These are phyloP conservation scores for Stephania cephalantha DNA, from an alignment of 164 flowering plant species.

Conservation along the genomic window DNA sequence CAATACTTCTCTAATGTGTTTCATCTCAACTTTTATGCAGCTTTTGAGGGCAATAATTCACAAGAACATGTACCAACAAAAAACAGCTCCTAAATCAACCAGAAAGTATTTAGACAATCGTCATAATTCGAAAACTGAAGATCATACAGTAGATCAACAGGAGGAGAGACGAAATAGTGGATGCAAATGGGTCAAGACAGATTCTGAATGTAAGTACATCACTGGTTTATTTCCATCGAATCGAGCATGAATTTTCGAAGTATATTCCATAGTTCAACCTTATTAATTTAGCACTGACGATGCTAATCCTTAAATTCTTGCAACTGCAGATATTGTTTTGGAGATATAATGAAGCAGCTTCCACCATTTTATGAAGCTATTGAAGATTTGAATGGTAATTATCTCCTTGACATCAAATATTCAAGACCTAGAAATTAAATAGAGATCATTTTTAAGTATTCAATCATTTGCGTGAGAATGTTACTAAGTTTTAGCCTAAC, in stretches of 20 bases:
- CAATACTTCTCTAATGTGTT: neutral
- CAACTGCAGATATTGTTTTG: constrained; percentile 63
- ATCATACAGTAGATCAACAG: constrained; percentile 26
- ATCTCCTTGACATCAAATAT: neutral
- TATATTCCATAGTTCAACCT: neutral
- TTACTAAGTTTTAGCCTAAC: neutral
- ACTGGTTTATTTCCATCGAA: neutral
- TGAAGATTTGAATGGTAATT: constrained; percentile 10
- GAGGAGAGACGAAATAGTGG: constrained; percentile 26
- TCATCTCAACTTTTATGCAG: constrained; percentile 25
- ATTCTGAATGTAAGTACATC: constrained; percentile 69
- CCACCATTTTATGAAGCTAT: neutral
- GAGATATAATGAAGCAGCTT: constrained; percentile 38
- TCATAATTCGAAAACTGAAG: constrained; percentile 14
- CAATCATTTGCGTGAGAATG: neutral
- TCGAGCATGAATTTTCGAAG: neutral
- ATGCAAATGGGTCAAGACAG: constrained; percentile 85
- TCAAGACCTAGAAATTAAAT: neutral
- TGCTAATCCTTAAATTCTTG: neutral
- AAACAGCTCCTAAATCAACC: constrained; percentile 29
- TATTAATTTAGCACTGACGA: too few species aligned
- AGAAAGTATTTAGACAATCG: constrained; percentile 46
- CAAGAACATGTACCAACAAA: constrained; percentile 58
- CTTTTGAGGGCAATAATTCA: constrained; percentile 60
- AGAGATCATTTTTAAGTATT: neutral